A percentile compares a stretch with the other conserved stretches of the same genome.
phyloP scores from a whole-genome alignment of 805 yeast genomes.

The Yarrowia divulgata region DNA sequence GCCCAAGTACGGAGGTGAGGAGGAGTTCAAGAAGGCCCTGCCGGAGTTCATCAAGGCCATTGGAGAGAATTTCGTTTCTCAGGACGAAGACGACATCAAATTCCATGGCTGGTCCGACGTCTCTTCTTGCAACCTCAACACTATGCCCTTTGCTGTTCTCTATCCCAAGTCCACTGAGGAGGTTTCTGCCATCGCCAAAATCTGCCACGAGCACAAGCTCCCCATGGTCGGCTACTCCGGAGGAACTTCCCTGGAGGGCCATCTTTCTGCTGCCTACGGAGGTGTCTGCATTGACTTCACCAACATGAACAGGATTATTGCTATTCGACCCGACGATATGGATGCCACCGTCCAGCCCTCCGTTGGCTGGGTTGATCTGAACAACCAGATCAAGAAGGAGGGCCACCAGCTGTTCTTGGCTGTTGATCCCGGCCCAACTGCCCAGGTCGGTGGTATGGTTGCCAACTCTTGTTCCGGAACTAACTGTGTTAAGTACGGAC shows the following conservation, averaged over 20 bases:
- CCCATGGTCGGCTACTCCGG: conserved; percentile 84
- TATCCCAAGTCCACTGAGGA: conserved; percentile 72
- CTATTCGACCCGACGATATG: conserved; percentile 66
- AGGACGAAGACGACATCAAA: conserved; percentile 47
- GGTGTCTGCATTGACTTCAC: conserved; percentile 69
- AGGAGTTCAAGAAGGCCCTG: conserved; percentile 57
- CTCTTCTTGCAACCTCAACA: conserved; percentile 47
- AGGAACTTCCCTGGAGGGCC: conserved; percentile 84
- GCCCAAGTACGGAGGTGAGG: conserved; percentile 43
- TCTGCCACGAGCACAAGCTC: conserved; percentile 64
- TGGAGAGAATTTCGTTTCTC: conserved; percentile 59
- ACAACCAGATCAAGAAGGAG: conserved; percentile 57
- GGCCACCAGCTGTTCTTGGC: conserved; percentile 65
- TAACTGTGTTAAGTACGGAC: conserved; percentile 78
- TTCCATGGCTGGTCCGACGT: conserved; percentile 48
- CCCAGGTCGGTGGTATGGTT: conserved; percentile 79
- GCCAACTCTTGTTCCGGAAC: conserved; percentile 84
- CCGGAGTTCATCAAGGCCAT: conserved; percentile 57
- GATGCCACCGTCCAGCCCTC: conserved; percentile 81
- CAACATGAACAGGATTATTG: conserved; percentile 64
- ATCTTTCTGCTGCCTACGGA: conserved; percentile 71
- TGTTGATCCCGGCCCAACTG: conserved; percentile 83
- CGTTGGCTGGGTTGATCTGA: conserved; percentile 77
- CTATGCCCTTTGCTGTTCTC: conserved; percentile 60
- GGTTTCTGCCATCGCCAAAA: conserved; percentile 66